Conservation (phyloP, 2,329 filamentous ascomycete genomes). For the Hymenoscyphus linearis region DNA sequence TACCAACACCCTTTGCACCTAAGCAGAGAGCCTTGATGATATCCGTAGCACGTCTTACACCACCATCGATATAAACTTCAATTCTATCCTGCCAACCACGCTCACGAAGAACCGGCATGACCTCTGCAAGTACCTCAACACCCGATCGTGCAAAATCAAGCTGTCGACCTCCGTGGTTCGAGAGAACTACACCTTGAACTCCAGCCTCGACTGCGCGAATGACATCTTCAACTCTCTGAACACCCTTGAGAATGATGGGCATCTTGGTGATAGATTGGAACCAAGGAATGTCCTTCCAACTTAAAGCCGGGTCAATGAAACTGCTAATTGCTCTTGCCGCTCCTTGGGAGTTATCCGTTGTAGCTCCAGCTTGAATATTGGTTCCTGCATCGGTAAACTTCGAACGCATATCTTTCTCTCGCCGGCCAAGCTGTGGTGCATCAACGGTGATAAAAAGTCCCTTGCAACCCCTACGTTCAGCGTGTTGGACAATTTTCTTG, state of each 20-base stretch:
- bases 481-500: constrained; percentile 82
- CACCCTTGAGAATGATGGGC: constrained; percentile 94
- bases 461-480: constrained; percentile 86
- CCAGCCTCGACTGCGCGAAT: constrained; percentile 77
- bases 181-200: constrained; percentile 85
- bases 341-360: constrained; percentile 82
- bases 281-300: constrained; percentile 93
- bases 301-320: constrained; percentile 93
- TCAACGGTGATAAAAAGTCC: constrained; percentile 98
- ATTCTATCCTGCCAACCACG: constrained; percentile 69
- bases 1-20: constrained; percentile 86
- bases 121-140: constrained; percentile 87
- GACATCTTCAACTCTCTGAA: constrained; percentile 94
- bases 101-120: constrained; percentile 78
- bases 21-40: constrained; percentile 93
- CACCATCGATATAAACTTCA: constrained; percentile 88
- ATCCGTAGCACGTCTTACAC: constrained; percentile 83
- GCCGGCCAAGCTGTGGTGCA: constrained; percentile 86
- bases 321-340: constrained; percentile 90
- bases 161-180: constrained; percentile 93
- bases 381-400: constrained; percentile 84
- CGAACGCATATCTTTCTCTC: constrained; percentile 96
- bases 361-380: constrained; percentile 70
- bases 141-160: constrained; percentile 87
- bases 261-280: constrained; percentile 85